phyloP scores from a whole-genome alignment of 2,329 filamentous ascomycete genomes.

The Cytospora mali region DNA sequence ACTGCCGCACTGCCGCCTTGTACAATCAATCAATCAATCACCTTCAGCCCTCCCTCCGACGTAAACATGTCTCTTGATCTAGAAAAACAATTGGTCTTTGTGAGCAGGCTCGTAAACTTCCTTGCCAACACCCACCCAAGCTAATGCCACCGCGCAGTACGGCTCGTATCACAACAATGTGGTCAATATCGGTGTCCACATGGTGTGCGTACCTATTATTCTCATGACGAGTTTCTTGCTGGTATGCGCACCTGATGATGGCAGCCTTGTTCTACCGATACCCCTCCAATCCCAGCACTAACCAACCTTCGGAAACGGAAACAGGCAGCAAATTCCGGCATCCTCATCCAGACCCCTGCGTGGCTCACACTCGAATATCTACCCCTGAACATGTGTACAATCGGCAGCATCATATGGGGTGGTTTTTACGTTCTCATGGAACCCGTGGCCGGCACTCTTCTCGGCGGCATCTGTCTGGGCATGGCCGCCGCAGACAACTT shows the following conservation, averaged over 20 bases:
- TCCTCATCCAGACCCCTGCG: constrained; percentile 64
- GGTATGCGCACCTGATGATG: constrained; percentile 54
- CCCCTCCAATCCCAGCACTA: background rate
- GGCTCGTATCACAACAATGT: constrained; percentile 80
- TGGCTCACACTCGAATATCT: constrained; percentile 70
- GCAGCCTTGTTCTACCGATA: background rate
- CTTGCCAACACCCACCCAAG: background rate
- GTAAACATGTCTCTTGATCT: constrained; percentile 68
- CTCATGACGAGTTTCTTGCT: constrained; percentile 71
- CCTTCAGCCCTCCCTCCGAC: background rate
- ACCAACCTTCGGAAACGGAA: background rate
- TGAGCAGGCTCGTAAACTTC: constrained; percentile 48
- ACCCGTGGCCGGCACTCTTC: constrained; percentile 80
- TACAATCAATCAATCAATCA: no score
- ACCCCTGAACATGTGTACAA: constrained; percentile 66
- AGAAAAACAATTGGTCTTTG: constrained; percentile 80
- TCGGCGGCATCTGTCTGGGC: constrained; percentile 75
- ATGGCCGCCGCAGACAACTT: constrained; percentile 77
- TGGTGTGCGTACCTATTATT: constrained; percentile 77
- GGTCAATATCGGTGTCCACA: constrained; percentile 78
- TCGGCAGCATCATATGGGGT: constrained; percentile 68
- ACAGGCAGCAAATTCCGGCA: constrained; percentile 65
- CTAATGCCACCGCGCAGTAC: constrained; percentile 58
- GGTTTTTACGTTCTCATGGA: constrained; percentile 89
- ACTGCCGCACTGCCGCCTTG: background rate